Evolutionary conservation across 2,329 filamentous ascomycete genomes (phyloP).

Genomic region (Aspergillus sergii): DNA sequence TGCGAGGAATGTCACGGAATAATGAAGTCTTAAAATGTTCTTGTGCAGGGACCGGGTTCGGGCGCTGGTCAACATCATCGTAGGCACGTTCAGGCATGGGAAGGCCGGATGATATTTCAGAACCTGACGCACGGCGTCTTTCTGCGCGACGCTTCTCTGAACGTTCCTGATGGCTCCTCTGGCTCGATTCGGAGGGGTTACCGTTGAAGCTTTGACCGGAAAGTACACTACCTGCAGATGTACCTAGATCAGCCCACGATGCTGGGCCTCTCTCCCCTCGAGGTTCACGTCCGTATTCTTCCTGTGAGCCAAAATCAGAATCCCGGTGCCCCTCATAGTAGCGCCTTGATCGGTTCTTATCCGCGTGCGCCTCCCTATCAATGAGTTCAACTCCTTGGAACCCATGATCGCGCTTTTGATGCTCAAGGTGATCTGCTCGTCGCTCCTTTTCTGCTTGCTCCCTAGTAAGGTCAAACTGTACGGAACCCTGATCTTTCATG

Average conservation of each 20-base stretch:
- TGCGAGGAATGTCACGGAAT: constrained; percentile 32
- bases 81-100: constrained; percentile 25
- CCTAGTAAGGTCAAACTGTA: constrained; percentile 61
- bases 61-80: constrained; percentile 23
- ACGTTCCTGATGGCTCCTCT: constrained; percentile 38
- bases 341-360: constrained; percentile 21
- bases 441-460: constrained; percentile 57
- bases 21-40: constrained; percentile 29
- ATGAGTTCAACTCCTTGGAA: constrained; percentile 29
- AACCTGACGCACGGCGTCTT: constrained; percentile 33
- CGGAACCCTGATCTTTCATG: constrained; percentile 47
- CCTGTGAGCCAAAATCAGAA: constrained; percentile 14
- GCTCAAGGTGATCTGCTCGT: constrained; percentile 31
- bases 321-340: constrained; percentile 22
- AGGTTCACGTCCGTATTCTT: constrained; percentile 1
- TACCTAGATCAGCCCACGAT: constrained; percentile 42
- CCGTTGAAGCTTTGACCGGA: constrained; percentile 32
- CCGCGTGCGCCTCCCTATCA: constrained; percentile 28
- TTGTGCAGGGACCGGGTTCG: constrained; percentile 15
- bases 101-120: constrained; percentile 26
- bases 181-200: constrained; percentile 32
- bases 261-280: constrained; percentile 34
- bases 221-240: constrained; percentile 48
- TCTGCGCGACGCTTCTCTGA: constrained; percentile 45
- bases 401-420: constrained; percentile 23